Base-by-base conservation (phyloP, 2,329 filamentous ascomycete genomes). In the Colletotrichum gloeosporioides region DNA sequence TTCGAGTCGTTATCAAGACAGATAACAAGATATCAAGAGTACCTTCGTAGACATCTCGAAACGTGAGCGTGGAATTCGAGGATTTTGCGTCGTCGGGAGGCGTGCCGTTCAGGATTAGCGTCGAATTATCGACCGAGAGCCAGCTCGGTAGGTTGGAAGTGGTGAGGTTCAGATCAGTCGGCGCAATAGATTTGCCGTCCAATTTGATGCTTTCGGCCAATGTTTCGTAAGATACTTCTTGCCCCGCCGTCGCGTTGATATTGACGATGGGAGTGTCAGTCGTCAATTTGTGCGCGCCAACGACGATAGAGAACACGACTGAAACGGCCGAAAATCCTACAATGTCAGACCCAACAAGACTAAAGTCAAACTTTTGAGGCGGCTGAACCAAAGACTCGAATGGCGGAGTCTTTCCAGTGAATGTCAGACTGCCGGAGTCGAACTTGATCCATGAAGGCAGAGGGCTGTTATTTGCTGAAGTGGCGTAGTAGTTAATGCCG, bases 371-470 rank as follows among this genome's bases (percentile, higher is more conserved):
- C 0, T 87, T 90, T 81, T 98, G 93, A 5, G 95, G 93, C 9
- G 92, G 92, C 36, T 93, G 90, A 44, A 92, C 85, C 12, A 93
- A 87, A 32, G 91, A 92, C 74, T 91, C 89, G 63, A 92, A 87
- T 1, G 92, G 86, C 1, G 95, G 95, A 3, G 93, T 94, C 39
- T 85, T 90, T 29, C 96, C 96, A 1, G 90, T 91, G 80, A 98
- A 98, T 1, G 88, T 89, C 53, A 98, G 85, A 1, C 84, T 88
- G 3, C 82, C 82, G 1, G 90, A 82, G 79, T 97, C 90, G 80
- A 98, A 98, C n/a, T 86, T 86, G 61, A 98, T 87, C 96, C 96
- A 98, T 1, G 95, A 93, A 25, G 96, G 96, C 44, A 98, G 86
- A 44, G 96, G 95, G n/a, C 94, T 95, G 80, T 95, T 94, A 80